phyloP scores from a whole-genome alignment of 192 early-diverging fungal genomes.

The Umbelopsis sp. region DNA sequence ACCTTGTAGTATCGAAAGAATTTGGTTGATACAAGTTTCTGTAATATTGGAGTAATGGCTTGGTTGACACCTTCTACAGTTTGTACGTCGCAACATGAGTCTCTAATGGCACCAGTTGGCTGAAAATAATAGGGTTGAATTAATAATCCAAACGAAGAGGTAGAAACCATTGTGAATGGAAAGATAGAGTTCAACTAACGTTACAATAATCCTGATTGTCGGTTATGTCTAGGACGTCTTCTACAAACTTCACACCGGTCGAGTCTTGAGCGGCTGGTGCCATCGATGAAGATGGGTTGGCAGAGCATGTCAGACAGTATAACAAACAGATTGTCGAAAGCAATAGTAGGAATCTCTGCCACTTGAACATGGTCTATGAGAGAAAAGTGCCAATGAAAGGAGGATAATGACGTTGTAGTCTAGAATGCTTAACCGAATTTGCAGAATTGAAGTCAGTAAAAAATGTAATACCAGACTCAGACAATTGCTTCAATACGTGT shows the following conservation, averaged over 20 bases:
- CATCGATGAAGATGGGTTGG: neutral
- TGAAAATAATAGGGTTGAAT: conserved; percentile 19
- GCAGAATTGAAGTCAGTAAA: too few relatives aligned
- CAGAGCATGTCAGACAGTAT: neutral
- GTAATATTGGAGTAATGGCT: conserved; percentile 65
- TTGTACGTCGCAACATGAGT: conserved; percentile 73
- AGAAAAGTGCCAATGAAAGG: neutral
- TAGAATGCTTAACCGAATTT: neutral
- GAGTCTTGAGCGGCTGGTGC: neutral
- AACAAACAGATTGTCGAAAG: neutral
- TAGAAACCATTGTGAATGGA: neutral
- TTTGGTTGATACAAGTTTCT: conserved; percentile 76
- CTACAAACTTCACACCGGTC: conserved; percentile 35
- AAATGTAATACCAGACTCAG: too few relatives aligned
- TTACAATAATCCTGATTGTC: conserved; percentile 55
- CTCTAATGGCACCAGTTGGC: conserved; percentile 59
- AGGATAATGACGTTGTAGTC: neutral
- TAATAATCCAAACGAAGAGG: neutral
- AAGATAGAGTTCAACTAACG: conserved; percentile 24
- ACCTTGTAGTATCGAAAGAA: conserved; percentile 95
- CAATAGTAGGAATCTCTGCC: neutral
- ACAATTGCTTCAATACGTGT: too few relatives aligned
- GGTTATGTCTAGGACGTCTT: conserved; percentile 52
- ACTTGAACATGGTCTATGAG: neutral
- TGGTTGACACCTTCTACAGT: conserved; percentile 77